Conservation (phyloP, 495 filamentous ascomycete genomes). For the Aspergillus sparsus region DNA sequence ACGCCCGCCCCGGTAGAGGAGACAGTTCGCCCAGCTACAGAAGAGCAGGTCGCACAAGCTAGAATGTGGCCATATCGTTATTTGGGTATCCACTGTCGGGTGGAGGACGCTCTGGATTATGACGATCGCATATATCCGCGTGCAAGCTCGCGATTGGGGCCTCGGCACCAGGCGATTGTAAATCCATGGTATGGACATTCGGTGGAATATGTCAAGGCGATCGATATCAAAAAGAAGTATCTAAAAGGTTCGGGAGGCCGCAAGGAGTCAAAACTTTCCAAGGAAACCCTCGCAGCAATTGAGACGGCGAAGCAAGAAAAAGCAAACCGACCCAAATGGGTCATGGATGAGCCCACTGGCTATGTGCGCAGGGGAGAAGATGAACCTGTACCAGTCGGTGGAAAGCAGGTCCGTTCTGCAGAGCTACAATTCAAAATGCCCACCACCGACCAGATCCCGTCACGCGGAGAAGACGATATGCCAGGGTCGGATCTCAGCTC, state of each 20-base stretch:
- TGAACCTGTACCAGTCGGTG: conserved; percentile 46
- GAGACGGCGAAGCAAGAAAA: conserved; percentile 77
- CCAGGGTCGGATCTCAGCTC: conserved; percentile 40
- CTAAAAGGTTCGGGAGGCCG: conserved; percentile 62
- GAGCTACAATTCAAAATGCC: conserved; percentile 56
- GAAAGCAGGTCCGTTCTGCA: conserved; percentile 56
- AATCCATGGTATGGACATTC: conserved; percentile 79
- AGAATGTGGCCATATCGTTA: conserved; percentile 97
- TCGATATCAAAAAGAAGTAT: conserved; percentile 79
- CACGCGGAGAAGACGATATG: conserved; percentile 52
- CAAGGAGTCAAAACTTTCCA: conserved; percentile 70
- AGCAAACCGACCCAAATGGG: conserved; percentile 85
- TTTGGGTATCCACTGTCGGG: conserved; percentile 90
- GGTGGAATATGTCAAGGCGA: conserved; percentile 85
- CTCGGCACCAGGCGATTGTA: conserved; percentile 88
- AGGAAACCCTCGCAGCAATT: conserved; percentile 73
- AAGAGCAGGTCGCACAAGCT: conserved; percentile 87
- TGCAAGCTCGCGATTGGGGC: conserved; percentile 88
- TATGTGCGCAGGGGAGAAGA: conserved; percentile 87
- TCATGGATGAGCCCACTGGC: conserved; percentile 86
- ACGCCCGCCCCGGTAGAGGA: conserved; percentile 59
- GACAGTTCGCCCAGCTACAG: conserved; percentile 68
- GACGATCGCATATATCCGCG: conserved; percentile 98
- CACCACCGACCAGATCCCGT: conserved; percentile 43
- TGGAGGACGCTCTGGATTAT: conserved; percentile 95